Percentiles rank a stretch among this genome's conserved stretches.
Evolutionary conservation across 1,284 basidiomycete species (phyloP).

Genomic region (Rhodotorula sp.): DNA sequence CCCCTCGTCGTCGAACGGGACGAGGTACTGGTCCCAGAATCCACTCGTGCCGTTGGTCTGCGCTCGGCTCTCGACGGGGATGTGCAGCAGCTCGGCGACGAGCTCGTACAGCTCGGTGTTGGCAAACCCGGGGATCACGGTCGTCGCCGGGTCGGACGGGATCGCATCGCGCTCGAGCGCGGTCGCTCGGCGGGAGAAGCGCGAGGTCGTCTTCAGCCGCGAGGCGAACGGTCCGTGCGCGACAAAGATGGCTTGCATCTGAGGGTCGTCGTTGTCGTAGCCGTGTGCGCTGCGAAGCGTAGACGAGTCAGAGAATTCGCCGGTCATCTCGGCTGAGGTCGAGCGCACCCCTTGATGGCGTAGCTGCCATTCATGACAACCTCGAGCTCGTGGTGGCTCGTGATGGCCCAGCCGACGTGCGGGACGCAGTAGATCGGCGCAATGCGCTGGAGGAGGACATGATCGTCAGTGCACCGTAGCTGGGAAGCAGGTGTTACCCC

Average conservation of each 20-base stretch:
- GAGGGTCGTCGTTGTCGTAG: constrained; percentile 71
- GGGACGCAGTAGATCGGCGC: constrained; percentile 86
- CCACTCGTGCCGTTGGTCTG: constrained; percentile 72
- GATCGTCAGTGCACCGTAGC: no score
- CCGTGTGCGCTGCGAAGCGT: constrained; percentile 63
- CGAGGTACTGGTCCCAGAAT: constrained; percentile 64
- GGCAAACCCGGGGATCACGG: constrained; percentile 73
- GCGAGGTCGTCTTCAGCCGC: constrained; percentile 61
- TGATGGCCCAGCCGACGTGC: constrained; percentile 67
- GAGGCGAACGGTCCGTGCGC: constrained; percentile 81
- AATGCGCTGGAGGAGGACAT: constrained; percentile 57
- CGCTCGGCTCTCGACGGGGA: constrained; percentile 56
- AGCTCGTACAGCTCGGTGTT: constrained; percentile 85
- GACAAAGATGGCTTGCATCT: constrained; percentile 88
- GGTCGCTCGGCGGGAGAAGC: constrained; percentile 36
- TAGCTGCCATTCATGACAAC: constrained; percentile 61
- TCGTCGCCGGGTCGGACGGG: constrained; percentile 58
- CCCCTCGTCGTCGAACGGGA: neutral
- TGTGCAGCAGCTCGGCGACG: constrained; percentile 70
- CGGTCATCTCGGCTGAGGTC: neutral
- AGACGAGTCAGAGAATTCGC: neutral
- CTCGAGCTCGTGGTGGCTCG: constrained; percentile 56
- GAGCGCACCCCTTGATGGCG: constrained; percentile 60
- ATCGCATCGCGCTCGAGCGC: constrained; percentile 13
- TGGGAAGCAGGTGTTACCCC: no score